Percentiles rank a stretch among this genome's conserved stretches.
phyloP scores from a whole-genome alignment of 2,329 filamentous ascomycete species.

The Fusarium austroafricanum region DNA sequence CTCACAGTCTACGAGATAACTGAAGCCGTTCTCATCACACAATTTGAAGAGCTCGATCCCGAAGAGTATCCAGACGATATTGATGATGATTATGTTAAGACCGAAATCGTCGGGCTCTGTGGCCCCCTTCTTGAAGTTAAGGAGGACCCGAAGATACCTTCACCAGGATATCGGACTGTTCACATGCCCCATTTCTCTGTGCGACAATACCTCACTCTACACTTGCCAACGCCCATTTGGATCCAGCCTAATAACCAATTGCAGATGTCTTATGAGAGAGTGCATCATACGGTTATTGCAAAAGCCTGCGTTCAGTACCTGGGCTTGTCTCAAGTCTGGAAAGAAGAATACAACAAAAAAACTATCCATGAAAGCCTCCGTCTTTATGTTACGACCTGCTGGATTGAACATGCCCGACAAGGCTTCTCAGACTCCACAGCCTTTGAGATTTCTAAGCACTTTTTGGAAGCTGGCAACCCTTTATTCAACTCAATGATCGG shows the following conservation, averaged over 20 bases:
- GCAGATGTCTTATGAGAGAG: fast-evolving
- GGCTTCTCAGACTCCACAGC: neutral
- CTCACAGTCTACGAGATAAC: constrained; percentile 40
- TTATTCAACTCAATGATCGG: fast-evolving
- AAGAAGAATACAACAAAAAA: fast-evolving
- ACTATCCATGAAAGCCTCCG: fast-evolving
- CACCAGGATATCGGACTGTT: neutral
- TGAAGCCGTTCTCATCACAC: constrained; percentile 40
- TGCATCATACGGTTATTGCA: neutral
- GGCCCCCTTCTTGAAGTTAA: constrained; percentile 47
- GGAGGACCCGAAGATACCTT: fast-evolving
- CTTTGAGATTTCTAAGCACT: fast-evolving
- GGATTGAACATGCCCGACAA: fast-evolving
- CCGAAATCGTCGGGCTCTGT: constrained; percentile 47
- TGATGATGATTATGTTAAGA: constrained; percentile 47
- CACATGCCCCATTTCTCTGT: constrained; percentile 41
- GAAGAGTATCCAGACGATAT: constrained; percentile 45
- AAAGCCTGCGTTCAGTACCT: neutral
- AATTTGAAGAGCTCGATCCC: constrained; percentile 24
- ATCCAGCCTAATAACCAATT: fast-evolving
- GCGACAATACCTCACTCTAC: constrained; percentile 14
- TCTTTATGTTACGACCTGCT: fast-evolving
- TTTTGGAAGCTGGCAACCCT: neutral
- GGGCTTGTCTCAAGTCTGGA: neutral
- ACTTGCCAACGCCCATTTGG: neutral